Percentiles rank a stretch among this genome's conserved stretches.
These are phyloP conservation scores for Phellinidium pouzarii DNA, from an alignment of 1,284 basidiomycete genomes.

Conservation along the genomic window DNA sequence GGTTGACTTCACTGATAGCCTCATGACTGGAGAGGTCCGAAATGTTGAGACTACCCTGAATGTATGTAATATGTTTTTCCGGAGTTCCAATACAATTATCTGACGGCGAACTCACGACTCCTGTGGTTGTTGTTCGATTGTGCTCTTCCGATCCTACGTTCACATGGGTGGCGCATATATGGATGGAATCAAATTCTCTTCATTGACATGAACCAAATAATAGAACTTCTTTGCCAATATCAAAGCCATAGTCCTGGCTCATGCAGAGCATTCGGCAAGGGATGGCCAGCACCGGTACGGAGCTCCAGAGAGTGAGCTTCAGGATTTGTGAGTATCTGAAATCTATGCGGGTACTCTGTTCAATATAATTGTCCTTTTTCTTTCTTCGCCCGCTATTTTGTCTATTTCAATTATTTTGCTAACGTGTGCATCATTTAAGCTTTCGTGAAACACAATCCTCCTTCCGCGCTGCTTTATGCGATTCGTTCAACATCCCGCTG, in stretches of 20 bases:
- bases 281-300: constrained; percentile 62
- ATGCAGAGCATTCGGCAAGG: constrained; percentile 39
- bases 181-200: too few relatives aligned
- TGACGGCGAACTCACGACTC: constrained; percentile 13
- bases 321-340: constrained; percentile 42
- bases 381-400: constrained; percentile 13
- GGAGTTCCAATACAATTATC: constrained; percentile 1
- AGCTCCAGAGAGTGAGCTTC: constrained; percentile 58
- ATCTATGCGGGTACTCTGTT: neutral
- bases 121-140: neutral
- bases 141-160: constrained; percentile 10
- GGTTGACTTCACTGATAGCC: constrained; percentile 90
- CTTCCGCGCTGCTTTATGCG: constrained; percentile 90
- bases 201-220: constrained; percentile 1
- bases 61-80: constrained; percentile 39
- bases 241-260: constrained; percentile 71
- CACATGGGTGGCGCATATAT: constrained; percentile 12
- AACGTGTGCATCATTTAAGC: constrained; percentile 32
- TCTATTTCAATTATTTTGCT: constrained; percentile 18
- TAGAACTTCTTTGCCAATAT: constrained; percentile 93
- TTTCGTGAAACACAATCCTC: constrained; percentile 70
- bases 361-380: neutral
- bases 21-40: constrained; percentile 86
- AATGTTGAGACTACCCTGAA: constrained; percentile 84
- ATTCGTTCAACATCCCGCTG: constrained; percentile 94